Percentiles rank a stretch among this genome's conserved stretches.
These are phyloP conservation scores for Phytophthora cryptogea DNA, from an alignment of 352 stramenopile species.

Conservation along the genomic window DNA sequence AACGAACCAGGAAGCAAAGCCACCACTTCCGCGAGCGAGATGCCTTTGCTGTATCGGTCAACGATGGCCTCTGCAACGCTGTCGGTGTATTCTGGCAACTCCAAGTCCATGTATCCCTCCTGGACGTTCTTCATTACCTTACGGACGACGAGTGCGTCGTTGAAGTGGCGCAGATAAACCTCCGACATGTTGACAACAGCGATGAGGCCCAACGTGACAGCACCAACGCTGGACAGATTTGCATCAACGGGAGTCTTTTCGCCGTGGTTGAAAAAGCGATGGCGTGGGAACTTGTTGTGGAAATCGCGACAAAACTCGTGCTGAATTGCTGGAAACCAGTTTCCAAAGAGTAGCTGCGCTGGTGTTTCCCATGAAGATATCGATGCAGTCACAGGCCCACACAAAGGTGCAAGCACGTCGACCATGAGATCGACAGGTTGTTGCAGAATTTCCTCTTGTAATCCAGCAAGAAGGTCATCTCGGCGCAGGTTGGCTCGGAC, in stretches of 20 bases:
- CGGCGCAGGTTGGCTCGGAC: slow-evolving; percentile 37
- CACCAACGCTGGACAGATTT: slow-evolving; percentile 35
- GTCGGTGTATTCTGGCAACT: slow-evolving; percentile 31
- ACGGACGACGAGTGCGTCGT: slow-evolving; percentile 31
- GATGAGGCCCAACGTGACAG: slow-evolving; percentile 28
- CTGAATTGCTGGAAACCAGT: slow-evolving; percentile 41
- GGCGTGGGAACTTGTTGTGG: slow-evolving; percentile 29
- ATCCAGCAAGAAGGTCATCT: slow-evolving; percentile 23
- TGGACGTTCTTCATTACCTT: slow-evolving; percentile 49
- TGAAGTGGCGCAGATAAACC: slow-evolving; percentile 44
- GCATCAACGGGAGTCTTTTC: slow-evolving; percentile 11
- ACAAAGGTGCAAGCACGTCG: slow-evolving; percentile 40
- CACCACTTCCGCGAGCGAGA: slow-evolving; percentile 28
- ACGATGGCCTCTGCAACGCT: slow-evolving; percentile 31
- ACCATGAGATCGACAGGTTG: slow-evolving; percentile 40
- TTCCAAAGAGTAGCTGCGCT: slow-evolving; percentile 42
- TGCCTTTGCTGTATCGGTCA: slow-evolving; percentile 29
- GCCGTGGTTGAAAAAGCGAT: slow-evolving; percentile 41
- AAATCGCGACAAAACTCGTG: slow-evolving; percentile 53
- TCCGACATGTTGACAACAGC: slow-evolving; percentile 36
- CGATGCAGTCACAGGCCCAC: slow-evolving; percentile 18
- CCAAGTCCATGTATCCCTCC: slow-evolving; percentile 32
- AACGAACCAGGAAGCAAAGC: slow-evolving; percentile 29
- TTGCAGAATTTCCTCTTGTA: slow-evolving; percentile 25
- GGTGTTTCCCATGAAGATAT: slow-evolving; percentile 21